Evolutionary conservation across 1,139 yeast species (phyloP).

Genomic region (Meyerozyma carpophila): DNA sequence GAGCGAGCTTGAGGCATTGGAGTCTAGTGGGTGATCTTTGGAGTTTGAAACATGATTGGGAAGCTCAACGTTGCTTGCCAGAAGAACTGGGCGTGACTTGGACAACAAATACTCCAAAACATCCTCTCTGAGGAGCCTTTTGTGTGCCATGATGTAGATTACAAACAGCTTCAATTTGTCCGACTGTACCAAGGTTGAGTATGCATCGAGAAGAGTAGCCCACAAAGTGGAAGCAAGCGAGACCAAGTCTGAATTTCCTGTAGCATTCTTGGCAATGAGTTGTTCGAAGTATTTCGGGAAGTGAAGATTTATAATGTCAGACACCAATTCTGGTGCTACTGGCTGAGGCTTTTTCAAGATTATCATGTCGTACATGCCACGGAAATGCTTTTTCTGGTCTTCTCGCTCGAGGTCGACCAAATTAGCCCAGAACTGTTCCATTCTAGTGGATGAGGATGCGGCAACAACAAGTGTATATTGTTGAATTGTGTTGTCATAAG

Average conservation of each 20-base stretch:
- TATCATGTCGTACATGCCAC: constrained; percentile 3
- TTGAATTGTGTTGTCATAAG: constrained; percentile 5
- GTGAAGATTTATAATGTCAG: neutral
- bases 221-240: neutral
- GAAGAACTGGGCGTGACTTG: neutral
- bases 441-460: constrained; percentile 8
- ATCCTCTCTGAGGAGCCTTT: neutral
- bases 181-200: neutral
- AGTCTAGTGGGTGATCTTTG: neutral
- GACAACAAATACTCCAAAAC: neutral
- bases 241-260: neutral
- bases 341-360: neutral
- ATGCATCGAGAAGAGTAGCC: neutral
- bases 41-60: neutral
- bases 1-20: neutral
- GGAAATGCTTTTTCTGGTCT: constrained; percentile 12
- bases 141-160: neutral
- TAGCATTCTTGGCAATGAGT: neutral
- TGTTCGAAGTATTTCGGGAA: neutral
- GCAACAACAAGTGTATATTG: constrained; percentile 11
- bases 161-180: neutral
- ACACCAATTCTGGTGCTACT: neutral
- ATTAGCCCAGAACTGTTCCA: constrained; percentile 11
- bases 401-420: constrained; percentile 8
- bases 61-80: neutral